Evolutionary conservation across 371 early-diverging fungal species (phyloP).

Genomic region (Mortierella sp.): DNA sequence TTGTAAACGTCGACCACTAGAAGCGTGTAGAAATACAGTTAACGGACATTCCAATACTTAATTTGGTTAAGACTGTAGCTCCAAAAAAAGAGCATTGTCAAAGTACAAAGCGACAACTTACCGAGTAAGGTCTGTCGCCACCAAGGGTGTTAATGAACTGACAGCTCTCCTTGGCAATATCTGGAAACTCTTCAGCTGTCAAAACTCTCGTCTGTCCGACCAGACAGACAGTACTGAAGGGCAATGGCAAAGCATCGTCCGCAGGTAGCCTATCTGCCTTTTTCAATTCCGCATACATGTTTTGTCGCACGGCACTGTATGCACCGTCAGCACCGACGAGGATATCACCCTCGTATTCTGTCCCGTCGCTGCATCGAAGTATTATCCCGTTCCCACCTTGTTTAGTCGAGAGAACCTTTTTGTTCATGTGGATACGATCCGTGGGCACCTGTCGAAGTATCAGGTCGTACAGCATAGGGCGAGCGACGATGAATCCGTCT

Average conservation of each 20-base stretch:
- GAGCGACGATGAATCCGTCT: slow-evolving; percentile 11
- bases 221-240: slow-evolving; percentile 14
- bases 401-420: slow-evolving; percentile 8
- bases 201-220: slow-evolving; percentile 23
- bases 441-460: slow-evolving; percentile 16
- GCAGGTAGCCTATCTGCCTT: background rate
- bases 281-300: slow-evolving; percentile 15
- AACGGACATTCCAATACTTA: background rate
- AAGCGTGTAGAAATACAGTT: background rate
- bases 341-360: slow-evolving; percentile 11
- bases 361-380: slow-evolving; percentile 17
- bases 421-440: slow-evolving; percentile 17
- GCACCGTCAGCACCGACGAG: slow-evolving; percentile 40
- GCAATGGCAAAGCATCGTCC: slow-evolving; percentile 14
- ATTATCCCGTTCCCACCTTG: slow-evolving; percentile 16
- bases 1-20: background rate
- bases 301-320: slow-evolving; percentile 30
- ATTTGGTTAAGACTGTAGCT: background rate
- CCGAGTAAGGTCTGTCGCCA: slow-evolving; percentile 13
- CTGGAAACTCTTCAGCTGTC: slow-evolving; percentile 13
- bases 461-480: slow-evolving; percentile 15
- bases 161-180: slow-evolving; percentile 6
- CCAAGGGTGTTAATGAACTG: slow-evolving; percentile 16
- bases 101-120: background rate
- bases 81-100: slow-evolving; percentile 6